These are phyloP conservation scores for Pyrrhoderma lamaoense DNA, from an alignment of 1,284 basidiomycete species.

Conservation along the genomic window DNA sequence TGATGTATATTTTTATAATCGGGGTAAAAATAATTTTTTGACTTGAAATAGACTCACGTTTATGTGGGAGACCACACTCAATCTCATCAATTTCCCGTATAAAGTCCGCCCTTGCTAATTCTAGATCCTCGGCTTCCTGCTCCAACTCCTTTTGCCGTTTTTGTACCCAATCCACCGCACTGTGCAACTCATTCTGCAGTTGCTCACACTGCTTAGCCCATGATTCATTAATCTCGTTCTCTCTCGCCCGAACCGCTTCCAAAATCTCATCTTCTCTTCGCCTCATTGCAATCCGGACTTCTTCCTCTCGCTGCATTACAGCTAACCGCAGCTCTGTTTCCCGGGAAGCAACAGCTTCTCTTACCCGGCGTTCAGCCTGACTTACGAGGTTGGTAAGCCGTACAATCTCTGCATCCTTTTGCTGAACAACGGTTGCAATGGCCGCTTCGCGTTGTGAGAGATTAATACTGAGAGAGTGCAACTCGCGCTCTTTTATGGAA, in stretches of 20 bases:
- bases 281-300: slow-evolving; percentile 63
- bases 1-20: no score
- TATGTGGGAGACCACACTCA: no score
- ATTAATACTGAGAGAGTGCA: slow-evolving; percentile 48
- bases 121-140: slow-evolving; percentile 44
- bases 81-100: no score
- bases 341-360: slow-evolving; percentile 51
- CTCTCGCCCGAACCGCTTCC: slow-evolving; percentile 39
- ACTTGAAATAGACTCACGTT: no score
- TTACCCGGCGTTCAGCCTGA: slow-evolving; percentile 44
- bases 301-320: slow-evolving; percentile 60
- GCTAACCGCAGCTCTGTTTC: slow-evolving; percentile 64
- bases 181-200: slow-evolving; percentile 42
- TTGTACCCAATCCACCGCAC: slow-evolving; percentile 43
- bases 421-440: slow-evolving; percentile 37
- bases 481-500: slow-evolving; percentile 53
- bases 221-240: slow-evolving; percentile 39
- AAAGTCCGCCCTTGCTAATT: slow-evolving; percentile 27
- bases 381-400: slow-evolving; percentile 29
- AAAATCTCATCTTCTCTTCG: slow-evolving; percentile 62
- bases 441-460: slow-evolving; percentile 50
- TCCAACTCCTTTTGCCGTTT: slow-evolving; percentile 45
- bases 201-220: slow-evolving; percentile 53
- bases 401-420: slow-evolving; percentile 54
- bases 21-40: no score